Base-by-base conservation (phyloP, 192 early-diverging fungal genomes). In the Podochytrium sp. region DNA sequence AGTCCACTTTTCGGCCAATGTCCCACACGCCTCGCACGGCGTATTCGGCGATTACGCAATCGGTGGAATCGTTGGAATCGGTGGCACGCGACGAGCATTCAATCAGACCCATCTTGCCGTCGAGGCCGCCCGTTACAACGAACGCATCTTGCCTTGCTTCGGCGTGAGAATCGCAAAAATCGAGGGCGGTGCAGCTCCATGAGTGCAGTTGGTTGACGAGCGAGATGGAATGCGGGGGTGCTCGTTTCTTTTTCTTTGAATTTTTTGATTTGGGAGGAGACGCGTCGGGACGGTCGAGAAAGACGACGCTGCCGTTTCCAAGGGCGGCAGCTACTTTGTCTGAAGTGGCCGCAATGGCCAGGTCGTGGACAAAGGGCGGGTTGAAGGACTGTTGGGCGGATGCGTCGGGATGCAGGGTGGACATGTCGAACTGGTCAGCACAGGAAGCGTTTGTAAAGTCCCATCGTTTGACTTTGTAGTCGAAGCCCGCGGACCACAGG, bases 401-500 rank as follows among this genome's bases (percentile, higher is more conserved):
- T 33, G 59, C 39, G 20, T 34, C 25, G 20, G 59, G 30, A 55
- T 55, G 16, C 7, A 29, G 5, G 16, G 0, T 35, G 23, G 38
- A 14, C 0, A 61, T 20, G 32, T 6, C 33, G 30, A 25, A 41
- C 7, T 34, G 16, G 2, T 69, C 3, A 10, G 55, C 6, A 1
- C 34, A 40, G 18, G 40, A 16, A 47, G 61, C 72, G 35, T 63
- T 74, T 5, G 38, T 38, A 33, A 38, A 53, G 72, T 74, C 72
- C 72, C 72, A 74, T 25, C 60, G 58, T 6, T 33, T 32, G 47
- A 74, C 18, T 12, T 47, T 5, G 62, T 52, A 53, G 51, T 74
- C 72, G 35, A 63, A 53, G 12, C 72, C 72, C 3, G 16, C 71
- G 12, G 56, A 37, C 57, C 58, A 73, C 33, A 73, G 39, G n/a